Evolutionary conservation across 2,329 filamentous ascomycete species (phyloP).

Genomic region (Diaporthe sp.): DNA sequence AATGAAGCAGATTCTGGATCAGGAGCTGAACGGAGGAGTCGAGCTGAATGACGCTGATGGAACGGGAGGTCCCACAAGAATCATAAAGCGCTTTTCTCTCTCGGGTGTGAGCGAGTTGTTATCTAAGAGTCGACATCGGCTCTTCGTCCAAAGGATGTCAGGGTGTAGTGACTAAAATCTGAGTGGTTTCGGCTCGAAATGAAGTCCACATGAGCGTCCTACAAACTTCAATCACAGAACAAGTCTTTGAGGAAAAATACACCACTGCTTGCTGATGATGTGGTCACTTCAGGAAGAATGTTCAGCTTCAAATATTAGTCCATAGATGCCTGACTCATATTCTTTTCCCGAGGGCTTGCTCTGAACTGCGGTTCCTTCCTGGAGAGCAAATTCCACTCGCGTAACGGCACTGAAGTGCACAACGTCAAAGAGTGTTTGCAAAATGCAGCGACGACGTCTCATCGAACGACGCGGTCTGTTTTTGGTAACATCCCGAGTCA

Average conservation of each 20-base stretch:
- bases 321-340: not conserved
- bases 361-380: no score
- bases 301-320: not conserved
- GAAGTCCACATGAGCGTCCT: not conserved
- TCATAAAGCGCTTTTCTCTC: not conserved
- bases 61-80: not conserved
- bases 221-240: not conserved
- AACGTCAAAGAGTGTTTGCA: not conserved
- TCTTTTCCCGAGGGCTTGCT: not conserved
- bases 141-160: not conserved
- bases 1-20: not conserved
- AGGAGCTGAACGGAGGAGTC: not conserved
- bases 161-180: not conserved
- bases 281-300: not conserved
- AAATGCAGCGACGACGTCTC: not conserved
- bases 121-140: no score
- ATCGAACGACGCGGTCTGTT: no score
- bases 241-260: not conserved
- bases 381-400: not conserved
- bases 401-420: no score
- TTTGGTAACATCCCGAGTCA: no score
- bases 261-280: not conserved
- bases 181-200: not conserved
- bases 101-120: not conserved
- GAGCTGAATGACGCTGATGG: rapidly evolving